Evolutionary conservation across 441 rosid species (phyloP).

Genomic region (Cnidoscolus chayamansa): DNA sequence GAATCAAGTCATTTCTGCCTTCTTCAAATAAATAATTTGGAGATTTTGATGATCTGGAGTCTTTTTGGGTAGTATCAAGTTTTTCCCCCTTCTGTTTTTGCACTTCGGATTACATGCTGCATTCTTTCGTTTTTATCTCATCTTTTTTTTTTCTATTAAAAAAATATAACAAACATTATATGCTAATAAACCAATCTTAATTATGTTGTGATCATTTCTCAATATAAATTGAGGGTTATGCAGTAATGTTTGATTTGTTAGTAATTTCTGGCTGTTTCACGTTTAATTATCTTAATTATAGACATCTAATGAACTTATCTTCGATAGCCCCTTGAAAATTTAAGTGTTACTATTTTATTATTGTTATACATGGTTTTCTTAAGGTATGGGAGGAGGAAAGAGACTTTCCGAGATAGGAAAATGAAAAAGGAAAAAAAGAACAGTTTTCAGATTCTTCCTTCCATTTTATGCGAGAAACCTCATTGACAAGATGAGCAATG

Average conservation of each 20-base stretch:
- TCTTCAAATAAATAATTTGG: background rate
- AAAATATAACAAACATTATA: no score
- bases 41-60: background rate
- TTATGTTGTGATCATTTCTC: background rate
- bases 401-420: no score
- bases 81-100: no score
- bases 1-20: background rate
- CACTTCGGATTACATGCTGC: no score
- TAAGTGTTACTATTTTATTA: background rate
- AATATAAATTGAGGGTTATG: background rate
- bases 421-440: background rate
- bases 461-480: background rate
- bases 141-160: no score
- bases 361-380: background rate
- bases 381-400: background rate
- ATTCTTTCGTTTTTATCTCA: no score
- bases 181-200: background rate
- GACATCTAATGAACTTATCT: background rate
- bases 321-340: slow-evolving; percentile 1
- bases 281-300: background rate
- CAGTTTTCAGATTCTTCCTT: background rate
- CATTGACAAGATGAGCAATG: background rate
- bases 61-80: background rate
- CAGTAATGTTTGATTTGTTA: background rate
- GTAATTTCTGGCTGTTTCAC: background rate